Percentiles rank a stretch among this genome's conserved stretches.
Conservation (phyloP, 2,329 filamentous ascomycete species). For the Colletotrichum shisoi region DNA sequence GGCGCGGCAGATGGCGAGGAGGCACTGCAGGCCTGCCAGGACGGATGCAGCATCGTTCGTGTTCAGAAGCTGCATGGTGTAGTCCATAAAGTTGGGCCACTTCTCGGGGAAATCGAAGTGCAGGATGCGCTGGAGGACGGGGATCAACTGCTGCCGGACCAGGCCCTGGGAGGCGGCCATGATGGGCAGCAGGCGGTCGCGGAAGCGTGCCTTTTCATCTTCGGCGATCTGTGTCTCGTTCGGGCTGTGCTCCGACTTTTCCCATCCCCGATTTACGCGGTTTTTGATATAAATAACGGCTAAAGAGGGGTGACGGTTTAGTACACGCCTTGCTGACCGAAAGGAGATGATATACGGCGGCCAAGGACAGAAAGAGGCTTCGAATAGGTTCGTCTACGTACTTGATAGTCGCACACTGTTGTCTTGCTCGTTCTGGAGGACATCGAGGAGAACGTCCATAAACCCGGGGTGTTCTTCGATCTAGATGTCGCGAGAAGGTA, state of each 20-base stretch:
- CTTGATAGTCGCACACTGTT: conserved; percentile 84
- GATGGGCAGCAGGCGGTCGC: conserved; percentile 87
- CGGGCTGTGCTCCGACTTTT: conserved; percentile 75
- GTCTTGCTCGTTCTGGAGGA: conserved; percentile 88
- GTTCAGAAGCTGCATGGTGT: conserved; percentile 87
- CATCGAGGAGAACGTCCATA: conserved; percentile 86
- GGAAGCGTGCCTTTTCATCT: conserved; percentile 85
- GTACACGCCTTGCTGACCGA: conserved; percentile 11
- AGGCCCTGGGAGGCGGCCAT: conserved; percentile 81
- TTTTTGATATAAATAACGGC: conserved; percentile 99
- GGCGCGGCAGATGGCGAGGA: conserved; percentile 92
- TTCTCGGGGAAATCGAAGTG: conserved; percentile 93
- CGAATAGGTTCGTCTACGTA: conserved; percentile 59
- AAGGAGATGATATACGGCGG: not conserved
- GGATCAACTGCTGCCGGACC: conserved; percentile 91
- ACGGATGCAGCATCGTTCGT: conserved; percentile 86
- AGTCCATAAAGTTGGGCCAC: conserved; percentile 95
- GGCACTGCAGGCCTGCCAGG: conserved; percentile 90
- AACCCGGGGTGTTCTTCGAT: conserved; percentile 92
- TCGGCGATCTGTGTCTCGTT: conserved; percentile 81
- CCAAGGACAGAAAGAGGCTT: conserved; percentile 33
- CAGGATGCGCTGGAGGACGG: conserved; percentile 93
- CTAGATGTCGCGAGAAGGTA: conserved; percentile 56
- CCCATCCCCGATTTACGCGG: conserved; percentile 92
- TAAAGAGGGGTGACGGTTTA: conserved; percentile 51